Percentiles rank a stretch among this genome's conserved stretches.
Evolutionary conservation across 805 yeast genomes (phyloP).

Genomic region (Zygoascus biomembranicola): DNA sequence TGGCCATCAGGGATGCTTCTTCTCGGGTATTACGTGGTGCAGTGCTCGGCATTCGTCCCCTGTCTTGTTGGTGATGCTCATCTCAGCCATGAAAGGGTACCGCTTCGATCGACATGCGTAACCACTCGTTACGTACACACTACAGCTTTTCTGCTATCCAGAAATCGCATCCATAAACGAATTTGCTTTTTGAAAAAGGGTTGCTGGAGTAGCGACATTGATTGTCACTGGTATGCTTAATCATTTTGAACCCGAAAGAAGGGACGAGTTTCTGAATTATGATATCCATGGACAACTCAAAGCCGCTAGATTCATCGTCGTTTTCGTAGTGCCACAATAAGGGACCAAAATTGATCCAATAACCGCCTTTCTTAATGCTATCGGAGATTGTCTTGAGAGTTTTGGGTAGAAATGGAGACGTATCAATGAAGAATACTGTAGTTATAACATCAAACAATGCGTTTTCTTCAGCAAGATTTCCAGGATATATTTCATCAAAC

Average conservation of each 20-base stretch:
- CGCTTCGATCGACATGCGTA: too few relatives aligned
- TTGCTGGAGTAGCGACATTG: constrained; percentile 45
- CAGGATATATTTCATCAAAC: constrained; percentile 57
- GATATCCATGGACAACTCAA: constrained; percentile 55
- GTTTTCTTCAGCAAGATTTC: constrained; percentile 13
- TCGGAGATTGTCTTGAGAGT: constrained; percentile 59
- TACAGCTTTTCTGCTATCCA: constrained; percentile 48
- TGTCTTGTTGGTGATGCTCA: too few relatives aligned
- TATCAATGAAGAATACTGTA: constrained; percentile 74
- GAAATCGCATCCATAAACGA: constrained; percentile 53
- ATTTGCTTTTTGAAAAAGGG: constrained; percentile 41
- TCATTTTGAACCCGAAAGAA: constrained; percentile 44
- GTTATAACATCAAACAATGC: constrained; percentile 29
- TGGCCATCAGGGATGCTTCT: too few relatives aligned
- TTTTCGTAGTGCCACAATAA: constrained; percentile 77
- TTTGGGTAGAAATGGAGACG: constrained; percentile 75
- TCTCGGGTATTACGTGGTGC: too few relatives aligned
- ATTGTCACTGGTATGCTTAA: constrained; percentile 36
- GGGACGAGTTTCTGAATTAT: constrained; percentile 36
- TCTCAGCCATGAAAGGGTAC: too few relatives aligned
- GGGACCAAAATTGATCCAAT: constrained; percentile 92
- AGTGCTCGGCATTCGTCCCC: too few relatives aligned
- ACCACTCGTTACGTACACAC: background rate
- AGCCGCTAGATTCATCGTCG: constrained; percentile 34
- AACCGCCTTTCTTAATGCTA: constrained; percentile 41